phyloP scores from a whole-genome alignment of 768 basidiomycete species.

The Russula emetica region DNA sequence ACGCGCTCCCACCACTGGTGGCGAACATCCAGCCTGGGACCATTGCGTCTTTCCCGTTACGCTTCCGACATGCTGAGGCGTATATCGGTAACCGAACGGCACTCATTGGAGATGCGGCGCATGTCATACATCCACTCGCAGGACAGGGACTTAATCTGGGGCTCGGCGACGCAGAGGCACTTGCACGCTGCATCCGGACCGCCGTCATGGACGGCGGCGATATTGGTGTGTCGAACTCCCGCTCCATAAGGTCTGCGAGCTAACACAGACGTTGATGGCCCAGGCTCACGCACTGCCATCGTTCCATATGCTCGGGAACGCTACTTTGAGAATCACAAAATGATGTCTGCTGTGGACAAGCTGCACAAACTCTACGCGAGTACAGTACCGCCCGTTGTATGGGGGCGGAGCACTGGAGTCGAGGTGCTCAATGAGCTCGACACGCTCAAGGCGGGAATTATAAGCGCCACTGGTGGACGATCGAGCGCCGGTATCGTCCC shows the following conservation, averaged over 20 bases:
- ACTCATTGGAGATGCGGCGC: constrained; percentile 93
- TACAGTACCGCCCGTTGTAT: constrained; percentile 15
- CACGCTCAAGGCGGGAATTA: constrained; percentile 73
- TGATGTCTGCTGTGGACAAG: constrained; percentile 31
- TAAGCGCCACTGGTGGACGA: constrained; percentile 68
- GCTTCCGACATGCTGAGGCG: constrained; percentile 77
- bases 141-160: constrained; percentile 96
- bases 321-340: constrained; percentile 80
- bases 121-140: constrained; percentile 90
- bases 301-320: constrained; percentile 73
- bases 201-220: constrained; percentile 68
- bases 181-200: constrained; percentile 59
- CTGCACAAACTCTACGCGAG: no score
- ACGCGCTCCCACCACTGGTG: constrained; percentile 71
- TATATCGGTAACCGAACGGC: constrained; percentile 89
- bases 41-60: constrained; percentile 85
- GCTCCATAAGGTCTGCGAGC: background rate
- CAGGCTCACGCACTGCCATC: no score
- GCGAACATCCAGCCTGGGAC: constrained; percentile 64
- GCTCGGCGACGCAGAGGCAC: constrained; percentile 75
- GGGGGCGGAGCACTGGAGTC: no score
- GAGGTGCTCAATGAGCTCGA: constrained; percentile 29
- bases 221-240: constrained; percentile 54
- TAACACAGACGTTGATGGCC: no score
- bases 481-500: constrained; percentile 17